Conservation (phyloP, 352 stramenopile species). For the Peronosclerospora sorghi region DNA sequence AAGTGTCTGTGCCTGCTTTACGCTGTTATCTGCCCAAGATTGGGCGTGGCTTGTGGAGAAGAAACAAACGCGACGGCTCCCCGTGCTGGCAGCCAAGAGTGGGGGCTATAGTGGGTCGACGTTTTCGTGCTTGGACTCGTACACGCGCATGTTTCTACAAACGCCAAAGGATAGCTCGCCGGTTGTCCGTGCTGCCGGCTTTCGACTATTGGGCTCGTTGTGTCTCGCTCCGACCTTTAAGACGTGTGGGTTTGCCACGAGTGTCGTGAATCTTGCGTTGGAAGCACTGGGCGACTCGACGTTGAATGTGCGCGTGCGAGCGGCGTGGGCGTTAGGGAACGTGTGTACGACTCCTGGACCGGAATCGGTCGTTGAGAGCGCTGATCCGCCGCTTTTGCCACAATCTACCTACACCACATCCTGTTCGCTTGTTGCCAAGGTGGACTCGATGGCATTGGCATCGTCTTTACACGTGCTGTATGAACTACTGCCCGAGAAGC, state of each 20-base stretch:
- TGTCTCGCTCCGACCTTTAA: conserved; percentile 70
- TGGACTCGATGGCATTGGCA: conserved; percentile 7
- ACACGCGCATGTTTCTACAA: conserved; percentile 64
- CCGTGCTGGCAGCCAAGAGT: conserved; percentile 25
- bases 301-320: conserved; percentile 77
- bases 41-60: conserved; percentile 48
- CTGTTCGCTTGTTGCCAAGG: conserved; percentile 7
- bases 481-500: conserved; percentile 47
- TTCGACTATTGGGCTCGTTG: conserved; percentile 65
- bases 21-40: conserved; percentile 53
- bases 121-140: conserved; percentile 43
- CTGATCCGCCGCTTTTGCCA: not conserved
- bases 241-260: conserved; percentile 49
- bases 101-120: conserved; percentile 16
- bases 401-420: not conserved
- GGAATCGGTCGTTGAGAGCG: conserved; percentile 22
- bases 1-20: conserved; percentile 82
- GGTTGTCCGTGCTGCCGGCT: conserved; percentile 68
- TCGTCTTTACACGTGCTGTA: conserved; percentile 33
- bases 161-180: conserved; percentile 69
- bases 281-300: conserved; percentile 60
- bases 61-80: conserved; percentile 24
- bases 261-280: conserved; percentile 49
- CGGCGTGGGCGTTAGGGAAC: conserved; percentile 76
- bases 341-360: conserved; percentile 75